phyloP scores from a whole-genome alignment of 768 basidiomycete species.

The Lepiota venenata region DNA sequence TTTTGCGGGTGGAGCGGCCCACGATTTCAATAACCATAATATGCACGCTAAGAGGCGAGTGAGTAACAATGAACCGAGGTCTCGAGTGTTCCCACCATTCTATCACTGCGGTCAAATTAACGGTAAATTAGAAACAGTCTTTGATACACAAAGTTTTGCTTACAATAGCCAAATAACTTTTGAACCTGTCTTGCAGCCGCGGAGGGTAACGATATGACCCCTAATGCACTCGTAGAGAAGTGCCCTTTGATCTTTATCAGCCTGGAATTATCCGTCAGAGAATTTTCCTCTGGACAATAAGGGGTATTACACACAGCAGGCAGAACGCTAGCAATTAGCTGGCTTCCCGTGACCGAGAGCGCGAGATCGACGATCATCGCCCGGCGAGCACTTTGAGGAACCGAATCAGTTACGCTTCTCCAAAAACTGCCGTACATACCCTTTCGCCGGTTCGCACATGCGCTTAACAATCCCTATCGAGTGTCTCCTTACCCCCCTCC shows the following conservation, averaged over 20 bases:
- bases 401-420: not conserved
- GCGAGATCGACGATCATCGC: constrained; percentile 88
- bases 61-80: constrained; percentile 6
- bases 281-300: constrained; percentile 1
- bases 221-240: constrained; percentile 82
- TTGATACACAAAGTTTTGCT: constrained; percentile 16
- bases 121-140: not conserved
- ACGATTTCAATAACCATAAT: constrained; percentile 37
- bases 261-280: constrained; percentile 36
- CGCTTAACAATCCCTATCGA: constrained; percentile 71
- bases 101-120: constrained; percentile 26
- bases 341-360: constrained; percentile 79
- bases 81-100: constrained; percentile 29
- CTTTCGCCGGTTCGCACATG: constrained; percentile 85
- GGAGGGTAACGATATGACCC: constrained; percentile 85
- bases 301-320: constrained; percentile 52
- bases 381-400: constrained; percentile 46
- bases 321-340: constrained; percentile 78
- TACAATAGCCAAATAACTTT: constrained; percentile 90
- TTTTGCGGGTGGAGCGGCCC: not conserved
- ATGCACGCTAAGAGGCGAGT: constrained; percentile 32
- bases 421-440: constrained; percentile 36
- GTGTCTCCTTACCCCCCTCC: constrained; percentile 74
- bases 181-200: constrained; percentile 88
- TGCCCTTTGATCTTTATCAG: constrained; percentile 83